These are phyloP conservation scores for Phaffomyces thermotolerans DNA, from an alignment of 805 yeast species.

Conservation along the genomic window DNA sequence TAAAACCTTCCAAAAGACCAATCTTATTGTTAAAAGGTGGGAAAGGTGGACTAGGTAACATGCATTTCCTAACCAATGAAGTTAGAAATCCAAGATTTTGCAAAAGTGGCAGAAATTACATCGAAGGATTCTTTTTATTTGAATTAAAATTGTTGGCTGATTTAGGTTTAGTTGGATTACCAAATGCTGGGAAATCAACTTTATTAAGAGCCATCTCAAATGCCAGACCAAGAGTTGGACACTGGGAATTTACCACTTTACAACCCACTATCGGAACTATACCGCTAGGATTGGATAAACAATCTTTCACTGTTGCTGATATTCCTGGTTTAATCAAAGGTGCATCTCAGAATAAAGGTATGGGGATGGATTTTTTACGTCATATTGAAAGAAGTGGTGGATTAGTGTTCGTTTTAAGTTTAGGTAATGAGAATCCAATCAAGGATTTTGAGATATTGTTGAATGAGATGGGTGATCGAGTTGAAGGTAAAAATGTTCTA, in stretches of 20 bases:
- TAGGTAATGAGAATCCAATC: slow-evolving; percentile 63
- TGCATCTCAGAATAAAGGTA: slow-evolving; percentile 77
- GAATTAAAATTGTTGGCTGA: slow-evolving; percentile 90
- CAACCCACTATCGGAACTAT: slow-evolving; percentile 92
- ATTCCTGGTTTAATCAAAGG: slow-evolving; percentile 94
- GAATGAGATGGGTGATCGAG: slow-evolving; percentile 65
- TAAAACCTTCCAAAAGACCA: slow-evolving; percentile 56
- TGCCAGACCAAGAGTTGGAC: slow-evolving; percentile 88
- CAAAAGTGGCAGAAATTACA: slow-evolving; percentile 66
- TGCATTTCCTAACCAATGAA: slow-evolving; percentile 81
- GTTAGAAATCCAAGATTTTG: slow-evolving; percentile 89
- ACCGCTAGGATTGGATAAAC: slow-evolving; percentile 50
- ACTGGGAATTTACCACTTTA: slow-evolving; percentile 94
- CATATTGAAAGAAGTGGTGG: slow-evolving; percentile 92
- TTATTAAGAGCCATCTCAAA: slow-evolving; percentile 77
- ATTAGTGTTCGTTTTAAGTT: slow-evolving; percentile 74
- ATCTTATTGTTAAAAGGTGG: slow-evolving; percentile 75
- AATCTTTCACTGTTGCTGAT: slow-evolving; percentile 85
- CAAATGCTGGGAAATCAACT: slow-evolving; percentile 96
- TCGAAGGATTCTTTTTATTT: slow-evolving; percentile 61
- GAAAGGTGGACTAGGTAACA: slow-evolving; percentile 90
- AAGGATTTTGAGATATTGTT: slow-evolving; percentile 56
- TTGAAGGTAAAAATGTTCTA: slow-evolving; percentile 54
- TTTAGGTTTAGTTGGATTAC: slow-evolving; percentile 88
- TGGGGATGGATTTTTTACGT: slow-evolving; percentile 88